Base-by-base conservation (phyloP, 2,329 filamentous ascomycete species). In the Lecanosticta acicola region DNA sequence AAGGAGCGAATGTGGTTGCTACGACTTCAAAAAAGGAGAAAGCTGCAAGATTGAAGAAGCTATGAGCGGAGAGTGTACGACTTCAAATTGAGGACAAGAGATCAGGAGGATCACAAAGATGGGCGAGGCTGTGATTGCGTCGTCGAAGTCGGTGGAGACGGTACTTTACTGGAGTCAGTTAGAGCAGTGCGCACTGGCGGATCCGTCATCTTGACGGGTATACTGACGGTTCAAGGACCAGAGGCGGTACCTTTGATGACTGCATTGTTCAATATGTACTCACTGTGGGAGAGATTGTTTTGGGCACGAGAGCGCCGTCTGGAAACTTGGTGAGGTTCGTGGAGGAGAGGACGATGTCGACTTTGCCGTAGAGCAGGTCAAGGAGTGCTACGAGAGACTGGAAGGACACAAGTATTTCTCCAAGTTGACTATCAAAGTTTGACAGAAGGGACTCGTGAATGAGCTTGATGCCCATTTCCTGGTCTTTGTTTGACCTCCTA, bases 101-200 rank as follows among this genome's bases (percentile, higher is more conserved):
- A 75, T 72, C 0, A 68, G 69, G 40, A 62, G 58, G n/a, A 57
- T 77, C 2, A 76, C 51, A 49, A 49, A 0, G 62, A 68, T 1
- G 71, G 71, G 11, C 57, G 54, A 1, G 81, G 82, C 4, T 74
- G 81, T 10, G 76, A 84, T 56, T 68, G 79, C 46, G 67, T 85
- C 18, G 57, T 83, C 32, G 81, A 85, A 54, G 74, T 84, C 8
- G 81, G 78, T 8, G 81, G 81, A 10, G 43, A 55, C 16, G 45
- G 35, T 17, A 55, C 56, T 18, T 32, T 55, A 14, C 34, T 26
- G 11, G 34, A 57, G 41, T 65, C 61, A 0, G 64, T 70, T 29
- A 61, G 68, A n/a, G 65, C 65, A 21, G 58, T 69, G 4, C 58
- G 58, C 3, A 67, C 67, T 11, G 67, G 66, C 19, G 68, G 67